These are phyloP conservation scores for Pythium dissotocum DNA, from an alignment of 352 stramenopile genomes.

Conservation along the genomic window DNA sequence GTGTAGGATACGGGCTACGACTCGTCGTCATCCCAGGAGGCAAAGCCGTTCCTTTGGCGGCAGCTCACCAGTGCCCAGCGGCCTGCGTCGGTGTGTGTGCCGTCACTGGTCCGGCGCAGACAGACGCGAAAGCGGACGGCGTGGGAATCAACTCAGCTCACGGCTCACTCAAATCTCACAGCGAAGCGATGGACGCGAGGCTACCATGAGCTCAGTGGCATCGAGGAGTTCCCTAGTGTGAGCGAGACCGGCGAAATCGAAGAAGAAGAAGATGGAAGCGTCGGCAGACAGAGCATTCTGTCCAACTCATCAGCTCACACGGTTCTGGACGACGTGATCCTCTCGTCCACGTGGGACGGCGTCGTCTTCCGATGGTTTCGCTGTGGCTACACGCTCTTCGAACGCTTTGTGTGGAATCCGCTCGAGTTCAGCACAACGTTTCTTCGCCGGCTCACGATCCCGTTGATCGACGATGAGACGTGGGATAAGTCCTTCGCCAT, in stretches of 20 bases:
- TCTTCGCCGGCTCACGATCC: constrained; percentile 69
- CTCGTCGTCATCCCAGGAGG: constrained; percentile 31
- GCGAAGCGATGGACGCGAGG: constrained; percentile 67
- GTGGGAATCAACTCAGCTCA: constrained; percentile 65
- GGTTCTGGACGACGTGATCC: neutral
- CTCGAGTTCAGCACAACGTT: constrained; percentile 73
- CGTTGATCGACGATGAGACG: constrained; percentile 75
- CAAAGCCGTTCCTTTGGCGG: constrained; percentile 55
- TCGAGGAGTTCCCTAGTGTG: constrained; percentile 48
- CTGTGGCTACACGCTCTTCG: constrained; percentile 36
- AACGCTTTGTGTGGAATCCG: constrained; percentile 63
- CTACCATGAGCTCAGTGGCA: constrained; percentile 62
- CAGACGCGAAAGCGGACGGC: constrained; percentile 42
- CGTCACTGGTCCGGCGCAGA: constrained; percentile 40
- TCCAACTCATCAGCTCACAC: neutral
- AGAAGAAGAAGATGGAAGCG: constrained; percentile 13
- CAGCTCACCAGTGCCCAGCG: constrained; percentile 53
- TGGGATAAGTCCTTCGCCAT: constrained; percentile 79
- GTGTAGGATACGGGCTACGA: constrained; percentile 19
- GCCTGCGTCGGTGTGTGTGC: constrained; percentile 58
- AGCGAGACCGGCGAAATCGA: constrained; percentile 32
- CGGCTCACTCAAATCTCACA: constrained; percentile 52
- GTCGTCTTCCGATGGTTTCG: constrained; percentile 26
- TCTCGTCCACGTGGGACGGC: constrained; percentile 15
- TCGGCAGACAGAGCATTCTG: neutral